Evolutionary conservation across 108 stramenopile species (phyloP), one percentile per base, ranked within the genome.

Genomic region (Parietichytrium sp.): DNA sequence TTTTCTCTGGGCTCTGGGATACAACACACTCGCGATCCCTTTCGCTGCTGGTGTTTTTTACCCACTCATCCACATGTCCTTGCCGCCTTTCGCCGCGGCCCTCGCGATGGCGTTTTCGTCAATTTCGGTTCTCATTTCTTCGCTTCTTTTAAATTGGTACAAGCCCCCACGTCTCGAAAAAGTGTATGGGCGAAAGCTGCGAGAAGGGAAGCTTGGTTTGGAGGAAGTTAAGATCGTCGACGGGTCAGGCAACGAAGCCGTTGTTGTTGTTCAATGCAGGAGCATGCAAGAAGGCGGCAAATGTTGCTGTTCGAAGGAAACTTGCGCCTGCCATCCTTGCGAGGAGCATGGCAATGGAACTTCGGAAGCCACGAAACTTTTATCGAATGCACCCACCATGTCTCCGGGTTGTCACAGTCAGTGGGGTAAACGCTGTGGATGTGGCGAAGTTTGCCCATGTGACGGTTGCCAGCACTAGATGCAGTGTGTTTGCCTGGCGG

Each of bases 1-100:
- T 84, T 94, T 96, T 52, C 55, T 93, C 25, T 97, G 93, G 92
- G 96, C 98, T 3, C 81, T 97, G 86, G 85, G 91, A 6, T 99
- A 99, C 95, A 99, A 99, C 83, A 49, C 94, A 1, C 82, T 96
- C 54, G 93, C 92, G 38, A 92, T 99, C 27, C 98, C 98, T 0
- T 78, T 98, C 26, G 98, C 98, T 16, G 96, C 96, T 18, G 98
- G 98, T 18, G 89, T 92, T 3, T 86, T 97, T 20, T 97, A 91
- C 86, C 96, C 97, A 25, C 80, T 92, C 77, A 88, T 93, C 16
- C 89, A 91, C 48, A 84, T 87, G 82, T 80, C 88, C 29, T 83
- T 98, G 18, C 97, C 95, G 13, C 96, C 97, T 4, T 93, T 92
- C 49, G 91, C 94, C 55, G 97, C 97, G 8, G 97, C 93, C 20